Conservation (phyloP, 768 basidiomycete genomes). For the Cubamyces sp. region DNA sequence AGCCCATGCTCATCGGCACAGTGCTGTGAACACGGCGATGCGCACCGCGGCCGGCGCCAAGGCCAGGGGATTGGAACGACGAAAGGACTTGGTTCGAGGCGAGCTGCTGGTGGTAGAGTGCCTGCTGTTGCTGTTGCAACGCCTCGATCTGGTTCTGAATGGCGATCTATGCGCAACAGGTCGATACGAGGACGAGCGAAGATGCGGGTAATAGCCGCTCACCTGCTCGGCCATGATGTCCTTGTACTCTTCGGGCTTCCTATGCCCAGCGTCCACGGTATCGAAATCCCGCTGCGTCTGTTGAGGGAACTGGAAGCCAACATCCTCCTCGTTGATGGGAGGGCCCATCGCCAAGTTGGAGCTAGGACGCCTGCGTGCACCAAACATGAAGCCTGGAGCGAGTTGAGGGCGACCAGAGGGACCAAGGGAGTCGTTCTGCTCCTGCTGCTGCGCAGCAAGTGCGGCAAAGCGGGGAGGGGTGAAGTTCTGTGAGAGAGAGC, state of each 20-base stretch:
- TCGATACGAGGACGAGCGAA: not conserved
- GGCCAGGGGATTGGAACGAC: conserved; percentile 71
- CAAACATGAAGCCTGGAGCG: conserved; percentile 92
- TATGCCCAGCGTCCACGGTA: conserved; percentile 41
- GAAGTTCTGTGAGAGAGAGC: conserved; percentile 82
- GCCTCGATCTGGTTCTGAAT: conserved; percentile 90
- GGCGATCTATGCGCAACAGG: conserved; percentile 60
- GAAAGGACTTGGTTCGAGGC: conserved; percentile 86
- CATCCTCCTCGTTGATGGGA: conserved; percentile 80
- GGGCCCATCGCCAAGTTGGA: conserved; percentile 61
- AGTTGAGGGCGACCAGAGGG: conserved; percentile 86
- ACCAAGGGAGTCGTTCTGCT: conserved; percentile 57
- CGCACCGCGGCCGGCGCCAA: conserved; percentile 60
- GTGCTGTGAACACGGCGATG: conserved; percentile 91
- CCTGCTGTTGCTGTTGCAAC: conserved; percentile 88
- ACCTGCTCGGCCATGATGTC: conserved; percentile 98
- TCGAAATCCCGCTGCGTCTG: conserved; percentile 45
- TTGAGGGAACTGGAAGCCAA: conserved; percentile 83
- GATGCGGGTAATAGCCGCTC: conserved; percentile 25
- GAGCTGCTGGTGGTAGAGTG: conserved; percentile 86
- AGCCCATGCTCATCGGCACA: conserved; percentile 59
- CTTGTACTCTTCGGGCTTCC: conserved; percentile 63
- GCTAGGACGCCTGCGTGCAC: conserved; percentile 53
- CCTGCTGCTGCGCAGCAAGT: conserved; percentile 73
- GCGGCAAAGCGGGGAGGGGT: conserved; percentile 89